phyloP scores from a whole-genome alignment of 805 yeast species.

The Wickerhamiella dianesei region DNA sequence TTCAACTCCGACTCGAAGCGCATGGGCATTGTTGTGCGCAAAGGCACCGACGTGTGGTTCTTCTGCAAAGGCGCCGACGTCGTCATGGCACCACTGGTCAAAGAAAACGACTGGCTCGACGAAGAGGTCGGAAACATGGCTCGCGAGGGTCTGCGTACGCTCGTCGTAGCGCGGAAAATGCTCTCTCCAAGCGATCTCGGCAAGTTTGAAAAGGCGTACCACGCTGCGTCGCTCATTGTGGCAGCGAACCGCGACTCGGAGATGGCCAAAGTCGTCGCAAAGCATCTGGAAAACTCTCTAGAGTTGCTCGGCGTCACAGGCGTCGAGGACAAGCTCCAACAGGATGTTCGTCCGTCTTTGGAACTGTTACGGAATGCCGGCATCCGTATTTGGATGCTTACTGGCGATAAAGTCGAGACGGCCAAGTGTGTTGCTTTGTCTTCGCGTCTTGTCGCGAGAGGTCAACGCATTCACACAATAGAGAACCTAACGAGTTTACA shows the following conservation, averaged over 20 bases:
- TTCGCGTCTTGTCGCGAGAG: conserved; percentile 81
- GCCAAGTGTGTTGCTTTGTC: conserved; percentile 97
- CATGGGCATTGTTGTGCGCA: conserved; percentile 81
- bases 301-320: conserved; percentile 90
- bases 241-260: conserved; percentile 51
- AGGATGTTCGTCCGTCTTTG: conserved; percentile 80
- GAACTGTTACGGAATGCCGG: conserved; percentile 94
- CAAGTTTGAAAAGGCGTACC: conserved; percentile 49
- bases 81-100: conserved; percentile 76
- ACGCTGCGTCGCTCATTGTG: conserved; percentile 68
- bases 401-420: conserved; percentile 98
- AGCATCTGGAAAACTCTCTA: conserved; percentile 65
- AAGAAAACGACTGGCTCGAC: conserved; percentile 86
- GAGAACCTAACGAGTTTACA: conserved; percentile 47
- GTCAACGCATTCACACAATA: conserved; percentile 82
- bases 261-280: conserved; percentile 55
- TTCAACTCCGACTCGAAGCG: conserved; percentile 91
- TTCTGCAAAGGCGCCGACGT: conserved; percentile 93
- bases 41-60: conserved; percentile 60
- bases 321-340: conserved; percentile 89
- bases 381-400: conserved; percentile 95
- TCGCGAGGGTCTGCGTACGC: conserved; percentile 89
- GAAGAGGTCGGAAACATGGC: conserved; percentile 98
- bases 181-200: conserved; percentile 41
- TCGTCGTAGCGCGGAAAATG: conserved; percentile 82